Base-by-base conservation (phyloP, 345 rosid species). In the Citrus australasica region DNA sequence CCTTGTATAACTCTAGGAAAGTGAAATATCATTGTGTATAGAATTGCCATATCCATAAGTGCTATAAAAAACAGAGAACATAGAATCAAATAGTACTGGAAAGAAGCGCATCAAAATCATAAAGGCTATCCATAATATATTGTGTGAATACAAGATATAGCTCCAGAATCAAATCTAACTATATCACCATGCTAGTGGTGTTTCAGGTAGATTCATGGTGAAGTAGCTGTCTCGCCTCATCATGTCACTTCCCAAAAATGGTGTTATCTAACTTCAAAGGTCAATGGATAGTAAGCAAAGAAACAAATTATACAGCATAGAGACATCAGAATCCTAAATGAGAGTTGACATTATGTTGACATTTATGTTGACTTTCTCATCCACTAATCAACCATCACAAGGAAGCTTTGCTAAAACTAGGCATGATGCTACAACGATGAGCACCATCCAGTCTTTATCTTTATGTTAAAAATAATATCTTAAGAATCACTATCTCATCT, bases 1-100 rank as follows among this genome's bases (percentile, higher is more conserved):
- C 66, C 75, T 25, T 66, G 68, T 71, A 68, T 69, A 75, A 67
- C 73, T 64, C 62, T 71, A 67, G 73, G 78, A 71, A 74, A 75
- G 16, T 71, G 69, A 53, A 64, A 76, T 61, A 75, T 78, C 37
- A 37, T 69, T n/a, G 63, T 80, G 83, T 83, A 83, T 69, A 77
- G 28, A 61, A 79, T 64, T 66, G 58, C 25, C 68, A 79, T 53
- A 51, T 33, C 38, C 13, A 63, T 2, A 48, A 51, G 28, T 33
- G 7, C 62, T 28, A 61, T n/a, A 48, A 48, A 48, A 48, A 22
- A 77, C 21, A 7, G 24, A 62, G 25, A 53, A 30, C 55, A 30
- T 9, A 71, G 24, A 30, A 53, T 11, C 42, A 71, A 71, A 53
- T 53, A 10, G 62, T 19, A 19, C 27, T 9, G 19, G 28, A 73